A percentile compares a stretch with the other conserved stretches of the same genome.
Evolutionary conservation across 2,329 filamentous ascomycete genomes (phyloP).

Genomic region (Aphanoascus verrucosus): DNA sequence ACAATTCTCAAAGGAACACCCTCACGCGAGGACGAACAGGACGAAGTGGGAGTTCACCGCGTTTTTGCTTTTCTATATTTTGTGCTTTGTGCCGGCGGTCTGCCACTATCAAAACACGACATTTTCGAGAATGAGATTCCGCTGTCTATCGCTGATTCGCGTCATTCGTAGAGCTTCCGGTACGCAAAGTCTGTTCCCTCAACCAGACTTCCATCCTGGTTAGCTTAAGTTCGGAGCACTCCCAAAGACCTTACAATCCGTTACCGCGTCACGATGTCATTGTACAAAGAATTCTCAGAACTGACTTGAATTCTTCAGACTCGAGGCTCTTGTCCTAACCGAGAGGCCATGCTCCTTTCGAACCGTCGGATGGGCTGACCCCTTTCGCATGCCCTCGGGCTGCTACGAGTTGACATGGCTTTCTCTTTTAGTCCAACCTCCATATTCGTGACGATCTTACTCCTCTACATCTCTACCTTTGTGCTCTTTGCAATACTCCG

Average conservation of each 20-base stretch:
- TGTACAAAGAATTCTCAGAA: neutral
- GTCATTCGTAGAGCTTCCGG: neutral
- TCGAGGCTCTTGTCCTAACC: constrained; percentile 13
- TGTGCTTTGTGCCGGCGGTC: neutral
- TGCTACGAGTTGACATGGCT: constrained; percentile 28
- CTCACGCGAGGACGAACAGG: neutral
- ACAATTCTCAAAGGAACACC: neutral
- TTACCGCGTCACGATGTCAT: neutral
- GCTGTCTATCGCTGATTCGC: neutral
- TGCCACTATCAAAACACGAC: neutral
- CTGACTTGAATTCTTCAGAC: constrained; percentile 7
- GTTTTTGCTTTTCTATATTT: neutral
- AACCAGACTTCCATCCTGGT: neutral
- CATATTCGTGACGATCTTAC: constrained; percentile 70
- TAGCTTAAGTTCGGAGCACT: neutral
- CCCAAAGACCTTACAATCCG: neutral
- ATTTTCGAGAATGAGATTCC: constrained; percentile 5
- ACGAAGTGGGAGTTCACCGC: neutral
- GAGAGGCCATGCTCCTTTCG: constrained; percentile 12
- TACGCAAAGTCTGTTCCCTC: neutral
- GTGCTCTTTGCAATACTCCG: constrained; percentile 86
- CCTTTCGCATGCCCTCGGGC: constrained; percentile 10
- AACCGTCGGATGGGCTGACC: constrained; percentile 11
- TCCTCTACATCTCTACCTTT: constrained; percentile 84
- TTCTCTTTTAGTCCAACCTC: constrained; percentile 56